Conservation (phyloP, 257 asterid species). For the Nicotiana sylvestris region DNA sequence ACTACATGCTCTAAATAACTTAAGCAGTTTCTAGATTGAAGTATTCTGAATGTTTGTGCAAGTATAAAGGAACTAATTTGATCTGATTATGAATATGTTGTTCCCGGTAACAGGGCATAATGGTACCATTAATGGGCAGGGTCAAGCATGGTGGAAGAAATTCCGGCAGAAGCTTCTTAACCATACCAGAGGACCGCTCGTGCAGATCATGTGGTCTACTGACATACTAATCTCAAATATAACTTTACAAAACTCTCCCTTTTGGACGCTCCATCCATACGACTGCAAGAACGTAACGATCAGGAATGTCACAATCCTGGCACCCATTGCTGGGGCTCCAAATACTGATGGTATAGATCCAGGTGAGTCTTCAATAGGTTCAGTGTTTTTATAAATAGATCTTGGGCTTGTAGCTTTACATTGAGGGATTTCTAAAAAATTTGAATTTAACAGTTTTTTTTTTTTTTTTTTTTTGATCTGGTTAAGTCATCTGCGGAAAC, state of each 20-base stretch:
- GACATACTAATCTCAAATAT: conserved; percentile 38
- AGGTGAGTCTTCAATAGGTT: conserved; percentile 22
- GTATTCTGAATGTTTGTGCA: not conserved
- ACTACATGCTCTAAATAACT: not conserved
- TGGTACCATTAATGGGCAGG: conserved; percentile 52
- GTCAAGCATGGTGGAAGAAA: conserved; percentile 54
- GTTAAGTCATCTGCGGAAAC: not conserved
- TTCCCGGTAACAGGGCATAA: conserved; percentile 35
- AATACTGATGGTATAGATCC: conserved; percentile 52
- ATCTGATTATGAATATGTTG: not conserved
- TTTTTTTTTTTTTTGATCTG: not conserved
- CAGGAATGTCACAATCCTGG: conserved; percentile 35
- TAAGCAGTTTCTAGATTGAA: not conserved
- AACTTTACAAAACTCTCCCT: conserved; percentile 46
- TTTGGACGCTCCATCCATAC: conserved; percentile 52
- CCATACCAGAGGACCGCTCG: conserved; percentile 48
- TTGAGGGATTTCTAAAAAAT: not conserved
- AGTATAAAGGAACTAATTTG: not conserved
- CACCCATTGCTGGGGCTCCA: conserved; percentile 45
- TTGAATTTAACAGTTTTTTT: not conserved
- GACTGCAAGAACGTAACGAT: conserved; percentile 48
- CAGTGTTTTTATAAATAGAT: not conserved
- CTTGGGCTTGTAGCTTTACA: not conserved
- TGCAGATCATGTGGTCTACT: conserved; percentile 51
- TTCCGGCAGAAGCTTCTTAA: conserved; percentile 42